These are phyloP conservation scores for Teunomyces lycoperdinae DNA, from an alignment of 805 yeast species.

Conservation along the genomic window DNA sequence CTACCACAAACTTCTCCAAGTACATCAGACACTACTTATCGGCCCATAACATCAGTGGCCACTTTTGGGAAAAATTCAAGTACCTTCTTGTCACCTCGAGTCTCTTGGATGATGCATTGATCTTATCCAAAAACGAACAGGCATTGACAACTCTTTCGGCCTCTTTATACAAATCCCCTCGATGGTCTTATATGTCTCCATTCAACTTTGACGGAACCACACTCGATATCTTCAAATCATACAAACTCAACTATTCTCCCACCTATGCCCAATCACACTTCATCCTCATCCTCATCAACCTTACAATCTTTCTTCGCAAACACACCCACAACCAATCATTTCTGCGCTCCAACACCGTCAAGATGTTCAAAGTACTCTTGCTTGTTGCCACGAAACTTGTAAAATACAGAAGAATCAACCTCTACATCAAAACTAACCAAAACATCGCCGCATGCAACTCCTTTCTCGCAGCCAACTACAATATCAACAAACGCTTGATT, in stretches of 20 bases:
- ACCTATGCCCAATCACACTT: constrained; percentile 10
- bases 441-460: constrained; percentile 22
- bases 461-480: constrained; percentile 33
- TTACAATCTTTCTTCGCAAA: constrained; percentile 29
- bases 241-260: constrained; percentile 13
- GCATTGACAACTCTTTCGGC: constrained; percentile 15
- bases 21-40: constrained; percentile 26
- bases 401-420: constrained; percentile 21
- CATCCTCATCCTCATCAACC: constrained; percentile 19
- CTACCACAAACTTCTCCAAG: constrained; percentile 20
- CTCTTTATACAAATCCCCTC: not conserved
- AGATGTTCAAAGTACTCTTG: constrained; percentile 30
- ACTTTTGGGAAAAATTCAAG: constrained; percentile 41
- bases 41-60: constrained; percentile 11
- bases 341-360: constrained; percentile 10
- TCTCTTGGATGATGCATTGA: constrained; percentile 39
- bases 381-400: constrained; percentile 27
- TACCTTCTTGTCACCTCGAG: constrained; percentile 37
- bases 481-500: constrained; percentile 35
- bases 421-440: constrained; percentile 22
- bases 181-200: constrained; percentile 3
- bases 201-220: constrained; percentile 21
- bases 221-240: constrained; percentile 14
- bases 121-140: constrained; percentile 42
- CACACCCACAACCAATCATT: constrained; percentile 9